phyloP scores from a whole-genome alignment of 2,329 filamentous ascomycete species.

The Nothomitra cinnamomea region DNA sequence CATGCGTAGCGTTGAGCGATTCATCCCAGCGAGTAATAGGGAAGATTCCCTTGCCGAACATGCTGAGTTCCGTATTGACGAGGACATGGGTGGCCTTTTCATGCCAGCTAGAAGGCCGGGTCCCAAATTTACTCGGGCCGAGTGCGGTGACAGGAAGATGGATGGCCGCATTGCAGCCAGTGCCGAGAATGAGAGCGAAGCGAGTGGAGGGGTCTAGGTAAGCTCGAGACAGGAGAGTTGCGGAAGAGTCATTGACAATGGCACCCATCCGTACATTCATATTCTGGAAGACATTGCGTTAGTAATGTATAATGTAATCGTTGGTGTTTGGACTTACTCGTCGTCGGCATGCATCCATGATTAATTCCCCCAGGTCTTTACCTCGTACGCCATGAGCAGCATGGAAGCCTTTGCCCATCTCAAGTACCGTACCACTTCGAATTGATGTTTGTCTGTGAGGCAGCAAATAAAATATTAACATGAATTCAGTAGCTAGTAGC shows the following conservation, averaged over 20 bases:
- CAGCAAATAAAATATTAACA: background rate
- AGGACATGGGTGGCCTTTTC: conserved; percentile 41
- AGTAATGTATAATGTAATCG: background rate
- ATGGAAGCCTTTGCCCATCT: conserved; percentile 49
- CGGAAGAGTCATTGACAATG: conserved; percentile 47
- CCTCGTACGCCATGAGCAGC: conserved; percentile 41
- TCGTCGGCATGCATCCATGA: conserved; percentile 39
- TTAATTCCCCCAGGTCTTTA: conserved; percentile 40
- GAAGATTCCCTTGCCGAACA: conserved; percentile 43
- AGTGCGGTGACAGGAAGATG: conserved; percentile 39
- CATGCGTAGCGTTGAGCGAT: conserved; percentile 36
- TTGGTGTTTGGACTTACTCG: conserved; percentile 19
- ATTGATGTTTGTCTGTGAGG: conserved; percentile 36
- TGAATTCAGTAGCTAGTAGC: background rate
- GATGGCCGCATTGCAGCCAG: conserved; percentile 47
- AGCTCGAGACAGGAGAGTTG: conserved; percentile 42
- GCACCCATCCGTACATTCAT: conserved; percentile 42
- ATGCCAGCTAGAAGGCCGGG: conserved; percentile 36
- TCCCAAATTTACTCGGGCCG: conserved; percentile 36
- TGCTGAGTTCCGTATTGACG: conserved; percentile 48
- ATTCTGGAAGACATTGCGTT: conserved; percentile 18
- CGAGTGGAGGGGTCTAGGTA: conserved; percentile 43
- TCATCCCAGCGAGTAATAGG: conserved; percentile 46
- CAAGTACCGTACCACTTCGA: conserved; percentile 36
- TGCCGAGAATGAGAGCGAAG: conserved; percentile 47